Conservation (phyloP, 331 rosid genomes). For the Malus hybrid region DNA sequence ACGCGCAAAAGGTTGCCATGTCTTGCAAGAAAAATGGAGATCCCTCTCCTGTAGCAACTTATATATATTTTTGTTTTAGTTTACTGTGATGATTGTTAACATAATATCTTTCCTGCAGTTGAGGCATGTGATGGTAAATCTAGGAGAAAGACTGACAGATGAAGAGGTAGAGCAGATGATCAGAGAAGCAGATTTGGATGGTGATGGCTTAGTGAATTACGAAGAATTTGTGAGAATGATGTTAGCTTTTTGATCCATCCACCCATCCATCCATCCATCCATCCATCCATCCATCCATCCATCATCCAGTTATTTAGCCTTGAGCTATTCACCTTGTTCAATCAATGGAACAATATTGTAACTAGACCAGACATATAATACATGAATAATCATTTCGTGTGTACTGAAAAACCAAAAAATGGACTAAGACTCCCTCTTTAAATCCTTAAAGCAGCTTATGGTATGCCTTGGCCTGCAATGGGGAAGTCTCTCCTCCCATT, state of each 20-base stretch:
- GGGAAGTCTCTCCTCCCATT: no score
- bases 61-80: background rate
- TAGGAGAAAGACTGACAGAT: constrained; percentile 47
- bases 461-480: no score
- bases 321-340: no score
- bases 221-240: constrained; percentile 63
- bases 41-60: background rate
- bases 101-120: constrained; percentile 21
- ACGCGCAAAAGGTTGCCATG: background rate
- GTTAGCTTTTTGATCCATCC: constrained; percentile 26
- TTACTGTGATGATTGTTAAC: background rate
- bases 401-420: no score
- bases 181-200: constrained; percentile 62
- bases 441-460: no score
- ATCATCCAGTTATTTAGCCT: no score
- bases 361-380: no score
- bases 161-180: constrained; percentile 69
- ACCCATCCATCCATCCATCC: no score
- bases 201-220: constrained; percentile 59
- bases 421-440: no score
- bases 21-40: background rate
- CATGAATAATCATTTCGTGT: no score
- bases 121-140: constrained; percentile 46
- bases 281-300: no score
- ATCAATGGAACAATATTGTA: no score